Evolutionary conservation across 2,329 filamentous ascomycete genomes (phyloP), one percentile per base, ranked within the genome.

Genomic region (Teratosphaeria gauchensis): DNA sequence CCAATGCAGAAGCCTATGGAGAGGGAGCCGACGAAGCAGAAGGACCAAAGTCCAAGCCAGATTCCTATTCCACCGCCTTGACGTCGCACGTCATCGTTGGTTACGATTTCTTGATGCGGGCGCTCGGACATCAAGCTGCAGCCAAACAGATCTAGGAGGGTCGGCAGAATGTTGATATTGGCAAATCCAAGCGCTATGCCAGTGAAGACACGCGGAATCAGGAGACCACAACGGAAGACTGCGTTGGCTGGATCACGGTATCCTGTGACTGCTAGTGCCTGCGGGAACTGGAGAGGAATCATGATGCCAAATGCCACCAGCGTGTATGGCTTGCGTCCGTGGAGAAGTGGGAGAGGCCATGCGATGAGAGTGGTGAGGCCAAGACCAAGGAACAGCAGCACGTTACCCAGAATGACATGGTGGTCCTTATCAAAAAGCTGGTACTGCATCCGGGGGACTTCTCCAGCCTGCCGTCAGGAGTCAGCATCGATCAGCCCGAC

Each of bases 31-130:
- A 89, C 84, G 72, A 83, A 88, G 69, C 86, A 89, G 84, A 86
- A 92, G 0, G 86, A 85, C 87, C 88, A 91, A 57, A 88, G 78
- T 1, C 87, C 86, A 9, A 90, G 77, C 89, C 88, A 92, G n/a
- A 88, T 76, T 0, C 89, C 89, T 76, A 91, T 85, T 0, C 89
- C 88, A 12, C 88, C 87, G 7, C 89, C 89, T 67, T 90, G 86
- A 48, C 88, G 79, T 57, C 88, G 82, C 19, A 88, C 82, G 70
- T 91, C 88, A 64, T 82, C 83, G 12, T 80, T 74, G 59, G 86
- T 80, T 1, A 87, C 84, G 21, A 87, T 74, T 67, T 90, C 88
- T 72, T 89, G 85, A 66, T 90, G 87, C 1, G 88, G 87, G 54
- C 84, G 84, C 48, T 79, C 78, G 66, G 85, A 88, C 79, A 89